Conservation (phyloP, 1,284 basidiomycete species). For the Nidula niveotomentosa region DNA sequence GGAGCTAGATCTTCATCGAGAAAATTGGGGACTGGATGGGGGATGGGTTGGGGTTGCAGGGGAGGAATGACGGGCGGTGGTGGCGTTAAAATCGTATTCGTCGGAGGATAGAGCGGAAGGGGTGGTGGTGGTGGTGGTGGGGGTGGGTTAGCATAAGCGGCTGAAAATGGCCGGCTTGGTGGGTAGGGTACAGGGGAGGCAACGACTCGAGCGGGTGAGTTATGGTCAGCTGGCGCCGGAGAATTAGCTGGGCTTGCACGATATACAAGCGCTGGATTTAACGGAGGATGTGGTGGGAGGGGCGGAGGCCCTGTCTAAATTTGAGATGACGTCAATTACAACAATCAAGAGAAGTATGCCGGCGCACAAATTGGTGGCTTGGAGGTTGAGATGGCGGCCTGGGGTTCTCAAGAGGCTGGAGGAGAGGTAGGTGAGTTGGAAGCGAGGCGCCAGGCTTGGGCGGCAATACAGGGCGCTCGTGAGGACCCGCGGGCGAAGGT, state of each 20-base stretch:
- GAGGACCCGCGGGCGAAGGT: not conserved
- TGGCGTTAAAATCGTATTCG: not conserved
- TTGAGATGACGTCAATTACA: too few species aligned
- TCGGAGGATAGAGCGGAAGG: slow-evolving; percentile 5
- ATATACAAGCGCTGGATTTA: not conserved
- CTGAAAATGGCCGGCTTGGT: slow-evolving; percentile 5
- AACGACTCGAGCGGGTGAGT: too few species aligned
- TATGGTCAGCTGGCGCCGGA: too few species aligned
- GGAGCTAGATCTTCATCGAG: slow-evolving; percentile 50
- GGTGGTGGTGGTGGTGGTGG: slow-evolving; percentile 13
- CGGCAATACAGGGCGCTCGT: slow-evolving; percentile 1
- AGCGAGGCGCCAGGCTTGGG: slow-evolving; percentile 8
- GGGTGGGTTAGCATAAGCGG: slow-evolving; percentile 1
- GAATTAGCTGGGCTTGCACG: not conserved
- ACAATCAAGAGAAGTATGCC: too few species aligned
- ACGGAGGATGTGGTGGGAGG: slow-evolving; percentile 15
- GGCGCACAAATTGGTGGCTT: too few species aligned
- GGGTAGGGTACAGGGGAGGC: slow-evolving; percentile 8
- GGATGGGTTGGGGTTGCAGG: slow-evolving; percentile 11
- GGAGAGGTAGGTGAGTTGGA: too few species aligned
- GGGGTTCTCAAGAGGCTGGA: too few species aligned
- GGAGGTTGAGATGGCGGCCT: too few species aligned
- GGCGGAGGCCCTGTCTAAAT: slow-evolving; percentile 8
- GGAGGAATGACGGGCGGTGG: too few species aligned
- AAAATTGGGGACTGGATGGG: slow-evolving; percentile 40